Evolutionary conservation across 1,139 yeast genomes (phyloP).

Genomic region (Protomyces macrosporus): DNA sequence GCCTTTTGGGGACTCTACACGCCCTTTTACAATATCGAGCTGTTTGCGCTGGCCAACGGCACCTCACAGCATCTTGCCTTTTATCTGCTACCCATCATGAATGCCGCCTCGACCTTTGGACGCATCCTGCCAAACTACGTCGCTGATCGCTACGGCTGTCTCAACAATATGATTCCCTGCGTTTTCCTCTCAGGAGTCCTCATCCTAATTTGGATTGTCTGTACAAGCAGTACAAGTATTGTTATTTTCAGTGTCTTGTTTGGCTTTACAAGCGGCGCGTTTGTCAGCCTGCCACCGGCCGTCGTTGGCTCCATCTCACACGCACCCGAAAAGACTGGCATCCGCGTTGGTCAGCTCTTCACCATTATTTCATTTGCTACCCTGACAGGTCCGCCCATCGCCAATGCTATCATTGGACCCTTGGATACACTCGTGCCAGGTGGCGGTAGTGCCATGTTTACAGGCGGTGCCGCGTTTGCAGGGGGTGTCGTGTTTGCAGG

Average conservation of each 20-base stretch:
- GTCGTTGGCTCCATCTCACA: constrained; percentile 50
- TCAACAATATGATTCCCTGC: constrained; percentile 43
- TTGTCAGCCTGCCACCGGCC: constrained; percentile 46
- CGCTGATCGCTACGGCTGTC: constrained; percentile 46
- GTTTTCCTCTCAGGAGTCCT: constrained; percentile 35
- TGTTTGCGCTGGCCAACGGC: constrained; percentile 35
- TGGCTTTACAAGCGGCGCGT: constrained; percentile 48
- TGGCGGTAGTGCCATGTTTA: not conserved
- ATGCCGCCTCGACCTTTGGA: constrained; percentile 49
- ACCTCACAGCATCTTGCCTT: constrained; percentile 29
- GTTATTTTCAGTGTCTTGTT: constrained; percentile 45
- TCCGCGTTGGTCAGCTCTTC: constrained; percentile 57
- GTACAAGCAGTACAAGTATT: constrained; percentile 30
- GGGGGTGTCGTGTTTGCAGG: not conserved
- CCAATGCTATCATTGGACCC: constrained; percentile 44
- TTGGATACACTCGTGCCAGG: not conserved
- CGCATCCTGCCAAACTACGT: constrained; percentile 48
- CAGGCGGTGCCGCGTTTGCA: not conserved
- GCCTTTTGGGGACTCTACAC: constrained; percentile 39
- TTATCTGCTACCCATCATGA: constrained; percentile 46
- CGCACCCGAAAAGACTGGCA: constrained; percentile 46
- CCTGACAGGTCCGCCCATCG: constrained; percentile 51
- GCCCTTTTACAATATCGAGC: constrained; percentile 39
- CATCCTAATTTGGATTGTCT: constrained; percentile 36
- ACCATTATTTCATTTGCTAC: constrained; percentile 47